Base-by-base conservation (phyloP, 176 grass and related monocot species). In the Ensete ventricosum region DNA sequence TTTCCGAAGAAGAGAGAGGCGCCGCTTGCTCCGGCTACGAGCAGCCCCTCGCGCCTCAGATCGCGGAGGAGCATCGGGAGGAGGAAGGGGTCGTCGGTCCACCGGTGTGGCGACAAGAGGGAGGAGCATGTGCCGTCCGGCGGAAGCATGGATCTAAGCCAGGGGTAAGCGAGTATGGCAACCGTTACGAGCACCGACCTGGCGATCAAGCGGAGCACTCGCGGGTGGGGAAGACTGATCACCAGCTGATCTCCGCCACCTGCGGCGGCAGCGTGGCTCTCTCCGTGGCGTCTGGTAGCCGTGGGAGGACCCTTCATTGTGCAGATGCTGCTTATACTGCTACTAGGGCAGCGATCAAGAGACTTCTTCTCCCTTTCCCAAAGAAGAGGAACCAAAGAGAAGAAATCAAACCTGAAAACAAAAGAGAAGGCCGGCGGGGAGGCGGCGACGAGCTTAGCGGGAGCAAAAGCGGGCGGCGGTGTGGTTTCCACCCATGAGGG, bases 401-500 rank as follows among this genome's bases (percentile, higher is more conserved):
- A 22, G 75, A 71, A 77, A 66, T 73, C 53, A 57, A 34, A 25
- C 58, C 12, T 69, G 13, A 43, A 9, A 68, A 69, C 27, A 25
- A 74, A 20, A 17, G 62, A 68, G 13, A 82, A 57, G 64, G 53
- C 50, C 74, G 3, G 57, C 16, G 14, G 13, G 2, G 54, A 49
- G 29, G 34, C n/a, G 17, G 70, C 50, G 82, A 54, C 20, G 76
- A 76, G 57, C 20, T 55, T 96, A 96, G 91, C 91, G 88, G 64
- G 83, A 88, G 85, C 91, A 96, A 68, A 96, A 96, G 17, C 91
- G 88, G 76, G 91, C 81, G 76, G 91, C 85, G 76, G 91, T 96
- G 86, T 96, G 91, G 85, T 96, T 96, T 71, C 91, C 91, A 86
- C 91, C 91, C 88, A 96, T 88, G 88, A 96, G 91, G 76, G 85